Conservation (phyloP, 345 rosid genomes). For the Eucalyptus regnans region DNA sequence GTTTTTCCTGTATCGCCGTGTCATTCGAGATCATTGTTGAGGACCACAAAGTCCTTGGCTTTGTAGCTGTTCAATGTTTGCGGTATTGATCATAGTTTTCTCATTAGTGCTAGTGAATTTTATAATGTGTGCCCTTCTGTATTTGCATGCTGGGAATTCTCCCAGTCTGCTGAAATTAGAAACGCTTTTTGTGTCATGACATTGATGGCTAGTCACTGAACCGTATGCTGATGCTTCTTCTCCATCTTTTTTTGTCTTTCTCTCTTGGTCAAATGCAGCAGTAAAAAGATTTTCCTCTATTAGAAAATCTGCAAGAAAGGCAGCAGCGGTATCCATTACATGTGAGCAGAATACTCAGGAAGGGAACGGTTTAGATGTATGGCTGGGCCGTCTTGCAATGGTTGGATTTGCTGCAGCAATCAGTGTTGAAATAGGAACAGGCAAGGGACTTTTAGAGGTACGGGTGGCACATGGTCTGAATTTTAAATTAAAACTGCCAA, state of each 20-base stretch:
- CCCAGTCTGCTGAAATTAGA: neutral
- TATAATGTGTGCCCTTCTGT: neutral
- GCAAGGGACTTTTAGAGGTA: conserved; percentile 92
- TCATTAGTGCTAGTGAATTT: neutral
- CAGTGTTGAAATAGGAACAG: conserved; percentile 67
- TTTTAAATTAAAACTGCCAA: neutral
- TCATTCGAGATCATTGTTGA: neutral
- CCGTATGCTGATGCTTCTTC: neutral
- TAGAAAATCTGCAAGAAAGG: conserved; percentile 17
- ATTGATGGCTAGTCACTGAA: neutral
- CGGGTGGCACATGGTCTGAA: neutral
- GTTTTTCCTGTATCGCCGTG: neutral
- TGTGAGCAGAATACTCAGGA: conserved; percentile 54
- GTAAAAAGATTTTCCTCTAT: conserved; percentile 15
- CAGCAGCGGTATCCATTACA: conserved; percentile 38
- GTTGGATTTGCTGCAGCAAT: conserved; percentile 76
- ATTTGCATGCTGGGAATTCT: neutral
- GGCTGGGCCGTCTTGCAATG: conserved; percentile 94
- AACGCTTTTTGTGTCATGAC: neutral
- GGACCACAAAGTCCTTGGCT: neutral
- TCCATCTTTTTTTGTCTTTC: neutral
- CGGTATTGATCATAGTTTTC: neutral
- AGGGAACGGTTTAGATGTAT: conserved; percentile 58
- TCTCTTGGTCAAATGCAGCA: conserved; percentile 6
- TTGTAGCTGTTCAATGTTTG: neutral